Conservation (phyloP, 2,329 filamentous ascomycete species). For the Plectosphaerella cucumerina region DNA sequence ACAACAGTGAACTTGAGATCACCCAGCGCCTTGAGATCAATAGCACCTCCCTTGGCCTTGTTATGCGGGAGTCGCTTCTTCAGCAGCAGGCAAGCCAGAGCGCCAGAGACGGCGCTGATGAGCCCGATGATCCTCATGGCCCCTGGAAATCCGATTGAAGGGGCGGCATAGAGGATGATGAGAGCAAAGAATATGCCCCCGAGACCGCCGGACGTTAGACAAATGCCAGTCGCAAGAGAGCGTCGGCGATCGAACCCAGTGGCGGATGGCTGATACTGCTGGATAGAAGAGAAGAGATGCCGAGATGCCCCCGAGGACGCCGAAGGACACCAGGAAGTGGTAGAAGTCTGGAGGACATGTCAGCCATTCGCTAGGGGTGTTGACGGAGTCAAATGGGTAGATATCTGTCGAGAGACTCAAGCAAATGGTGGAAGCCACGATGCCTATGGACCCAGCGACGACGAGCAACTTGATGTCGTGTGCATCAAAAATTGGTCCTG, state of each 20-base stretch:
- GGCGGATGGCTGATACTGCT: constrained; percentile 60
- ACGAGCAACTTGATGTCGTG: constrained; percentile 59
- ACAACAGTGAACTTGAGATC: constrained; percentile 48
- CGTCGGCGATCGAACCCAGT: constrained; percentile 64
- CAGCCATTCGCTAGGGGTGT: background rate
- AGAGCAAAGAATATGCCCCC: constrained; percentile 50
- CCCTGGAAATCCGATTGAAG: constrained; percentile 25
- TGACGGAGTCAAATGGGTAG: background rate
- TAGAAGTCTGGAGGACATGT: constrained; percentile 45
- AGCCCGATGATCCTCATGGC: constrained; percentile 23
- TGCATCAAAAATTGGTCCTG: constrained; percentile 63
- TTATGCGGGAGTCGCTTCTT: constrained; percentile 44
- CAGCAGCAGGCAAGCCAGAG: constrained; percentile 22
- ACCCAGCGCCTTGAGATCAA: constrained; percentile 48
- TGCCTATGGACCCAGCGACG: constrained; percentile 49
- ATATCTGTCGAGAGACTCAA: constrained; percentile 52
- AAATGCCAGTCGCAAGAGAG: constrained; percentile 65
- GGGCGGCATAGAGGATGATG: constrained; percentile 20
- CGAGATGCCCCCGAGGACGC: constrained; percentile 59
- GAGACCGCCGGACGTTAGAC: constrained; percentile 58
- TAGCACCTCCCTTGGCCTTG: constrained; percentile 33
- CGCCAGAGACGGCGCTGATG: constrained; percentile 14
- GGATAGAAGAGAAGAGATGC: constrained; percentile 68
- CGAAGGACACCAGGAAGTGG: constrained; percentile 68
- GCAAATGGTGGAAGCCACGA: constrained; percentile 51